phyloP scores from a whole-genome alignment of 345 rosid species.

The Syzygium aqueum region DNA sequence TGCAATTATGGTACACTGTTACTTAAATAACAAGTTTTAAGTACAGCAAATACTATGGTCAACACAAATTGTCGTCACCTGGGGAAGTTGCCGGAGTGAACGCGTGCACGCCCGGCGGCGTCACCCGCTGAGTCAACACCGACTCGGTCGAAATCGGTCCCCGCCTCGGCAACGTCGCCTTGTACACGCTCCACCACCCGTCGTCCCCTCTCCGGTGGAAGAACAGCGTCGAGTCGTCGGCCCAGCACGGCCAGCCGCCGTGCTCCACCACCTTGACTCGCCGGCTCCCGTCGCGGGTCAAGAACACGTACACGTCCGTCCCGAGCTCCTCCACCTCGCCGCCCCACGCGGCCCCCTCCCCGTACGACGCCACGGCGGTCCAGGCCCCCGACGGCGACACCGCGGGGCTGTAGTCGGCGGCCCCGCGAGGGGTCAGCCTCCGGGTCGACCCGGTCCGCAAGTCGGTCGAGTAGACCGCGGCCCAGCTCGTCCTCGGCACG shows the following conservation, averaged over 20 bases:
- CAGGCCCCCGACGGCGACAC: slow-evolving; percentile 69
- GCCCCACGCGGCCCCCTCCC: slow-evolving; percentile 43
- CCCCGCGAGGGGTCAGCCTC: slow-evolving; percentile 52
- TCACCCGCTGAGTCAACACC: slow-evolving; percentile 48
- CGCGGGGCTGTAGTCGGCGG: slow-evolving; percentile 77
- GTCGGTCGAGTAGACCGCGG: slow-evolving; percentile 71
- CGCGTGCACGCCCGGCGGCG: slow-evolving; percentile 74
- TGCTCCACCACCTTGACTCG: slow-evolving; percentile 69
- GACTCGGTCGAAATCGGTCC: slow-evolving; percentile 24
- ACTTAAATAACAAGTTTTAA: neutral
- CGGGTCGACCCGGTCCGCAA: slow-evolving; percentile 48
- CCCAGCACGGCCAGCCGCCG: slow-evolving; percentile 95
- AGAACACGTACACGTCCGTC: slow-evolving; percentile 66
- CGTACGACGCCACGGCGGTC: slow-evolving; percentile 81
- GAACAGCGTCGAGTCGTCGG: slow-evolving; percentile 59
- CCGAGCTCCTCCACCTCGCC: slow-evolving; percentile 73
- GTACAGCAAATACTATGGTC: neutral
- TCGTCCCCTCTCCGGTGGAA: slow-evolving; percentile 65
- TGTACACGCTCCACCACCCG: slow-evolving; percentile 76
- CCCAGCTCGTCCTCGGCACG: slow-evolving; percentile 63
- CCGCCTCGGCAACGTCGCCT: slow-evolving; percentile 29
- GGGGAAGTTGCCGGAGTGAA: slow-evolving; percentile 95
- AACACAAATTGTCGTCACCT: slow-evolving; percentile 1
- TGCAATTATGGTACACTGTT: neutral
- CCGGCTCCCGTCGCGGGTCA: slow-evolving; percentile 58